These are phyloP conservation scores for Trichophyton rubrum DNA, from an alignment of 2,329 filamentous ascomycete genomes.

Conservation along the genomic window DNA sequence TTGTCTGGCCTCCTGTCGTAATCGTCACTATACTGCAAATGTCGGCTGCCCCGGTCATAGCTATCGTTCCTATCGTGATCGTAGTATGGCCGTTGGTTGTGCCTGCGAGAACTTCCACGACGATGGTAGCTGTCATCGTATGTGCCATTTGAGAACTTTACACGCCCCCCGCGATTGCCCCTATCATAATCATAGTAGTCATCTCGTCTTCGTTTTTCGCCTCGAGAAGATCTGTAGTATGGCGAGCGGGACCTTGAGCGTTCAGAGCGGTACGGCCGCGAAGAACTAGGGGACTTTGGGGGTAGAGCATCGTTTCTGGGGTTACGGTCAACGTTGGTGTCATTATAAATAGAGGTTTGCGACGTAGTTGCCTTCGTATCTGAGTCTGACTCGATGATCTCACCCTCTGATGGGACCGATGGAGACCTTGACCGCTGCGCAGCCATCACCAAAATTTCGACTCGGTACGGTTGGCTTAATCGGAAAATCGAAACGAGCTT, in stretches of 20 bases:
- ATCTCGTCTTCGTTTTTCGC: constrained; percentile 32
- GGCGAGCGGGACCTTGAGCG: constrained; percentile 39
- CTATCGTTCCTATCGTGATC: constrained; percentile 39
- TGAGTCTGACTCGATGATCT: constrained; percentile 64
- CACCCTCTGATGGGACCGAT: constrained; percentile 71
- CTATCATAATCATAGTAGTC: constrained; percentile 25
- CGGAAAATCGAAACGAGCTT: constrained; percentile 9
- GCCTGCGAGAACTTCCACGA: constrained; percentile 33
- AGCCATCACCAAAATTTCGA: constrained; percentile 27
- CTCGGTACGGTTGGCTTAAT: not conserved
- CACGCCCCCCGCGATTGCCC: constrained; percentile 20
- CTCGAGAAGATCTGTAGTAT: constrained; percentile 26
- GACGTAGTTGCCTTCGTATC: constrained; percentile 74
- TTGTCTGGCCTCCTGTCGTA: constrained; percentile 39
- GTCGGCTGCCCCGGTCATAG: constrained; percentile 20
- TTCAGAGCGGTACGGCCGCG: constrained; percentile 49
- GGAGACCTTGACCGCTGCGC: constrained; percentile 38
- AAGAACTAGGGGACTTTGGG: constrained; percentile 40
- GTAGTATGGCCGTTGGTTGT: constrained; percentile 33
- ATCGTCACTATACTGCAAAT: constrained; percentile 41
- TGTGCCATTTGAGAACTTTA: constrained; percentile 24
- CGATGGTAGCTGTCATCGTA: constrained; percentile 28
- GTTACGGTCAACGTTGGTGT: constrained; percentile 82
- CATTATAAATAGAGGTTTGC: constrained; percentile 60
- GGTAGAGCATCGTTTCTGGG: constrained; percentile 56